Evolutionary conservation across 176 grass and related monocot species (phyloP), one percentile per base, ranked within the genome.

Genomic region (Areca catechu): DNA sequence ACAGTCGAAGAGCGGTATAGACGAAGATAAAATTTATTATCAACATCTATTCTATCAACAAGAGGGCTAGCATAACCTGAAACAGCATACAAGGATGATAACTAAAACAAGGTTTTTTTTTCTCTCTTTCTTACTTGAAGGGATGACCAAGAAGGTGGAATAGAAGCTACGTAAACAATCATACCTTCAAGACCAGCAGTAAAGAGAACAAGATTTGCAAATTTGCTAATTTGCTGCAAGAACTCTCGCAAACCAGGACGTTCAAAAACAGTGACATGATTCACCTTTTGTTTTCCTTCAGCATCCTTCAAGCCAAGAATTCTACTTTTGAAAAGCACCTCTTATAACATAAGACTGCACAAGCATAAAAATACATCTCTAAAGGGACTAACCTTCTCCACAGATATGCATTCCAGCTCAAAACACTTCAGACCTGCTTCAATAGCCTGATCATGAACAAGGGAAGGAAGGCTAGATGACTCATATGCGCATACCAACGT

Each of bases 401-500:
- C 74, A 4, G 94, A 93, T 61, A 82, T 67, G 65, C 88, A 99
- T 61, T 98, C 88, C 74, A 99, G 83, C 50, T 99, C 94, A 71
- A 99, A 99, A 70, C 88, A 99, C 76, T 86, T 83, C 57, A 99
- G 30, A 82, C 94, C 94, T 17, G 75, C 78, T 79, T 99, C 87
- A 73, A 99, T 74, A 71, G 94, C 94, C 66, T 93, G 94, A 5
- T 74, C 73, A 51, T 79, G 78, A 70, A 99, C 73, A 77, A 88
- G 73, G 67, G 79, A 27, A 56, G 94, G 94, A 69, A 99, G 81
- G 55, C 79, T 80, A 68, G 94, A 89, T 53, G 94, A 80, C 19
- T 99, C 94, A 58, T 99, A 99, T 4, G 94, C 88, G 65, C 88
- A 99, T 70, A 99, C 88, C 80, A 99, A 77, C 74, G 94, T 99